phyloP scores from a whole-genome alignment of 106 monocot genomes.

The Cymbidium sinense region DNA sequence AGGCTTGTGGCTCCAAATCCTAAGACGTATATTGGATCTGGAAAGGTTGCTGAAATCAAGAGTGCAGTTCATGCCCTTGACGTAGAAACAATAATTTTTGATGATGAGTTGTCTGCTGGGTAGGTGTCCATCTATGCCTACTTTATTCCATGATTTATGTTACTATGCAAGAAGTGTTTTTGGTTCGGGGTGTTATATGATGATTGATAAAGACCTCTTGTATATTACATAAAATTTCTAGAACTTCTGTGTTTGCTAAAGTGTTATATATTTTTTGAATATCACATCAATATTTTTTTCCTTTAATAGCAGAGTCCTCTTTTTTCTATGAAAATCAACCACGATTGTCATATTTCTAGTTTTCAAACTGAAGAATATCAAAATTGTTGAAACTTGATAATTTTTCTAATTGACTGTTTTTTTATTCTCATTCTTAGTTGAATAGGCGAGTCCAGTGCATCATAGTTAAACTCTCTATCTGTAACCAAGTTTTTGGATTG shows the following conservation, averaged over 20 bases:
- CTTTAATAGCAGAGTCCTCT: background rate
- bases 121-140: slow-evolving; percentile 20
- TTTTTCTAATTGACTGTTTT: background rate
- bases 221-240: background rate
- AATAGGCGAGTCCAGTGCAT: background rate
- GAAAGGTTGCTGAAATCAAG: slow-evolving; percentile 95
- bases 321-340: background rate
- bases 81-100: slow-evolving; percentile 94
- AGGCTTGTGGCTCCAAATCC: slow-evolving; percentile 84
- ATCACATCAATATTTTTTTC: background rate
- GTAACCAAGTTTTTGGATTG: background rate
- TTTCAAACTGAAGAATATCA: background rate
- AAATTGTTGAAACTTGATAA: background rate
- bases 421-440: background rate
- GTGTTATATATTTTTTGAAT: background rate
- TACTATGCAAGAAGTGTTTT: background rate
- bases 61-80: slow-evolving; percentile 79
- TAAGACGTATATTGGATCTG: slow-evolving; percentile 96
- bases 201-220: background rate
- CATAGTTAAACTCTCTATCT: background rate
- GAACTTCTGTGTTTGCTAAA: background rate
- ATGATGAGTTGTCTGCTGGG: slow-evolving; percentile 95
- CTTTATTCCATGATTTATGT: background rate
- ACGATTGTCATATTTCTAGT: background rate
- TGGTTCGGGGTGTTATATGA: background rate